Evolutionary conservation across 176 grass and related monocot genomes (phyloP).

Genomic region (Tillandsia leiboldiana): DNA sequence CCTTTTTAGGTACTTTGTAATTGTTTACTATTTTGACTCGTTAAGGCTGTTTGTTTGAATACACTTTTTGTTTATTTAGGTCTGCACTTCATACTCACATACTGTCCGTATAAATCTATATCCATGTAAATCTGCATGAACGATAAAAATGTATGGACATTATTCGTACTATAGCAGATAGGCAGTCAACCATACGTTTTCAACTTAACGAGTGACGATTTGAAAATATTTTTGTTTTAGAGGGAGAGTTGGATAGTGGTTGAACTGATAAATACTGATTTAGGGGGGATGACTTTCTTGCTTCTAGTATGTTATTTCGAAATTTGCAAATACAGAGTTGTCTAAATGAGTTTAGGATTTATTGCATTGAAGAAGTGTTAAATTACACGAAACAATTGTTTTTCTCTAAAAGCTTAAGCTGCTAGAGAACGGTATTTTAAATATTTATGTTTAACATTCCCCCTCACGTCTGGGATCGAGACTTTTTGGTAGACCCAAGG

Average conservation of each 20-base stretch:
- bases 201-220: neutral
- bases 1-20: conserved; percentile 60
- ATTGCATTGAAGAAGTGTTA: too few species aligned
- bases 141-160: too few species aligned
- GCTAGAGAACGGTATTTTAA: too few species aligned
- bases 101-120: neutral
- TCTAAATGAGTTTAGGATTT: too few species aligned
- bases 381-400: too few species aligned
- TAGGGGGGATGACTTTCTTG: neutral
- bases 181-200: neutral
- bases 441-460: too few species aligned
- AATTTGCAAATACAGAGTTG: too few species aligned
- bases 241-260: neutral
- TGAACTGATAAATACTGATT: neutral
- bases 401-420: too few species aligned
- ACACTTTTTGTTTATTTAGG: neutral
- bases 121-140: neutral
- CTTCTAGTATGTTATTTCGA: too few species aligned
- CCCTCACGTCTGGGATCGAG: too few species aligned
- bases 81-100: neutral
- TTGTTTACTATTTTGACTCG: neutral
- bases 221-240: neutral
- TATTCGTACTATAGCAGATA: neutral
- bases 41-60: neutral
- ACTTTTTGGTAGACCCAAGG: too few species aligned